Percentiles rank a stretch among this genome's conserved stretches.
These are phyloP conservation scores for Aurinia saxatilis DNA, from an alignment of 345 rosid genomes.

Conservation along the genomic window DNA sequence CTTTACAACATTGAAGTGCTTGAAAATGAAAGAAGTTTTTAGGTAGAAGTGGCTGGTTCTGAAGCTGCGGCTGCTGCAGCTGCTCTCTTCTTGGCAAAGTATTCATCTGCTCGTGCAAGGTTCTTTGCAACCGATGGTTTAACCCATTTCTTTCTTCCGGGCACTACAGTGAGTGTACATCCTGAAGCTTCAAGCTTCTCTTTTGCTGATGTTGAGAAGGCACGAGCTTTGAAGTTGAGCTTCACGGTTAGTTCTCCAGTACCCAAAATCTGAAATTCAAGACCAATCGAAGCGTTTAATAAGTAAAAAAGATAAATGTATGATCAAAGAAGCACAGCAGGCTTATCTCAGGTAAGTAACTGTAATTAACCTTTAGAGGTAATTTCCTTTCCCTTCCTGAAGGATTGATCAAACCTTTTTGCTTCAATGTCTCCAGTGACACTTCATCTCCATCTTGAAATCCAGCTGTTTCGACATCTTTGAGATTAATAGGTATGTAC, in stretches of 20 bases:
- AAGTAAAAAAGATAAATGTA: not conserved
- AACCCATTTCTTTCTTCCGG: constrained; percentile 92
- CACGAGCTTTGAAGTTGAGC: constrained; percentile 72
- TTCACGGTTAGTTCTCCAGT: constrained; percentile 68
- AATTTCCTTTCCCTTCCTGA: constrained; percentile 92
- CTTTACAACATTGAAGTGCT: constrained; percentile 19
- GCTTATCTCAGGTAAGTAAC: not conserved
- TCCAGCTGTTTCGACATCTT: constrained; percentile 69
- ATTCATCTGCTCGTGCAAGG: constrained; percentile 73
- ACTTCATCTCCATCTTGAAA: constrained; percentile 89
- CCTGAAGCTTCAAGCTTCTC: constrained; percentile 84
- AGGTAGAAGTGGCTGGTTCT: constrained; percentile 40
- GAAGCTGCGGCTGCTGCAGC: constrained; percentile 36
- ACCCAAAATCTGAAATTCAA: constrained; percentile 59
- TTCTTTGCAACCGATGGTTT: constrained; percentile 83
- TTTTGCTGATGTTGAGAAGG: constrained; percentile 69
- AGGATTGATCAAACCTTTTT: constrained; percentile 80
- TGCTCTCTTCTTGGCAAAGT: constrained; percentile 84
- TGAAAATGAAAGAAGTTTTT: not conserved
- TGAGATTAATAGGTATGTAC: constrained; percentile 73
- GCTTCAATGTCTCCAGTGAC: constrained; percentile 64
- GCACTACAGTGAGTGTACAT: constrained; percentile 63
- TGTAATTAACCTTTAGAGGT: constrained; percentile 81
- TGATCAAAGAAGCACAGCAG: not conserved
- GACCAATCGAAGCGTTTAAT: not conserved